Base-by-base conservation (phyloP, 345 rosid species). In the Eucalyptus fibrosa region DNA sequence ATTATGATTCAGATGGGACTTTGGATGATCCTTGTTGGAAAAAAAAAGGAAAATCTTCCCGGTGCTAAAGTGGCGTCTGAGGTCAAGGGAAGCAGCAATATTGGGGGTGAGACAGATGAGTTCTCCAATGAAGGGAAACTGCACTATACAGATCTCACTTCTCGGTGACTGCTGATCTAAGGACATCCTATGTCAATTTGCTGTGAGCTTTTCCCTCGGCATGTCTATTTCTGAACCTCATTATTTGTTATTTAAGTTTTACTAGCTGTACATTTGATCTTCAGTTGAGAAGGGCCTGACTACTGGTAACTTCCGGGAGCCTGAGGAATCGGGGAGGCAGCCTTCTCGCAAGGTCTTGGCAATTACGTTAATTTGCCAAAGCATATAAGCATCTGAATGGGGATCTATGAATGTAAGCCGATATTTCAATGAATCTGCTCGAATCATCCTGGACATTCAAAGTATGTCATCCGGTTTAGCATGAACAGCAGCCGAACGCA, bases 1-100 rank as follows among this genome's bases (percentile, higher is more conserved):
- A 92, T 37, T 91, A 92, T 14, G 90, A 92, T 44, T 92, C 92
- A 24, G 94, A 94, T 67, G 69, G 65, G 37, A 26, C 80, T 88
- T 19, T 42, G 45, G 50, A 42, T 37, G 34, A 53, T 21, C 90
- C 50, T 83, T 56, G 56, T 81, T 44, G 28, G 45, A 82, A 30
- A 81, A 37, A 53, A 51, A 21, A 40, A 40, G 30, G 47, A 77
- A 77, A 77, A 77, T 77, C 47, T 30, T 77, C 8, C 30, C 30
- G 16, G 85, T 77, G 85, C 85, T 77, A 40, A 40, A 40, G 47
- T 77, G 2, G 17, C 83, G 5, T 77, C 2, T 77, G 83, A 40
- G 47, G 16, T 40, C 30, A 77, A 77, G 83, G 83, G 85, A 77
- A 77, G 85, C 30, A 12, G 85, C 30, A 21, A 77, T 40, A 77